Evolutionary conservation across 176 grass and related monocot species (phyloP).

Genomic region (Oryza brachyantha): DNA sequence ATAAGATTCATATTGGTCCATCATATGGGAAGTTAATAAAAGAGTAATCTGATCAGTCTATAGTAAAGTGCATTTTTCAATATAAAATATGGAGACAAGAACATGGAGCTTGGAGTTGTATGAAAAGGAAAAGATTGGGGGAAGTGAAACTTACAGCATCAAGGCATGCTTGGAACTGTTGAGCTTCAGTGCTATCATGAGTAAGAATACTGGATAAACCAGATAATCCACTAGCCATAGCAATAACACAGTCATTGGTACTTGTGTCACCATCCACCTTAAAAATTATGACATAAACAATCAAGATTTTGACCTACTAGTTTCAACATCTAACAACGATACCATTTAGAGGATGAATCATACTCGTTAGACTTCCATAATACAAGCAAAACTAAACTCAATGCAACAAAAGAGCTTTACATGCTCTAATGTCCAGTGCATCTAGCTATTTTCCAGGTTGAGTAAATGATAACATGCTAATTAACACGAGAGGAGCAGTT

Average conservation of each 20-base stretch:
- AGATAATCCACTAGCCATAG: slow-evolving; percentile 93
- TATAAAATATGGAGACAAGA: not conserved
- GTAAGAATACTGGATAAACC: slow-evolving; percentile 53
- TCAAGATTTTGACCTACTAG: not conserved
- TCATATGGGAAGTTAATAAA: not conserved
- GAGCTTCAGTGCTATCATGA: slow-evolving; percentile 68
- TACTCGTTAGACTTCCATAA: not conserved
- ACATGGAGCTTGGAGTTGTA: not conserved
- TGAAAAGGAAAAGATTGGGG: not conserved
- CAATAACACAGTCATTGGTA: slow-evolving; percentile 97
- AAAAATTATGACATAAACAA: slow-evolving; percentile 28
- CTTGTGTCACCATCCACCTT: slow-evolving; percentile 99
- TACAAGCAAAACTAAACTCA: slow-evolving; percentile 3
- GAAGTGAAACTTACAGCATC: slow-evolving; percentile 71
- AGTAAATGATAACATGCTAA: not conserved
- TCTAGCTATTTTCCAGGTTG: not conserved
- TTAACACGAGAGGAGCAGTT: not conserved
- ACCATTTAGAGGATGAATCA: not conserved
- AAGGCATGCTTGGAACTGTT: slow-evolving; percentile 84
- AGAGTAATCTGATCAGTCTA: not conserved
- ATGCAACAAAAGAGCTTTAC: not conserved
- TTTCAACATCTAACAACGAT: slow-evolving; percentile 4
- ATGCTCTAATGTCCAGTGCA: not conserved
- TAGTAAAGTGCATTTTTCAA: slow-evolving; percentile 7
- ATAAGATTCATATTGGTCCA: not conserved